phyloP scores from a whole-genome alignment of 202 grass and related monocot genomes.

The Panicum hallii region DNA sequence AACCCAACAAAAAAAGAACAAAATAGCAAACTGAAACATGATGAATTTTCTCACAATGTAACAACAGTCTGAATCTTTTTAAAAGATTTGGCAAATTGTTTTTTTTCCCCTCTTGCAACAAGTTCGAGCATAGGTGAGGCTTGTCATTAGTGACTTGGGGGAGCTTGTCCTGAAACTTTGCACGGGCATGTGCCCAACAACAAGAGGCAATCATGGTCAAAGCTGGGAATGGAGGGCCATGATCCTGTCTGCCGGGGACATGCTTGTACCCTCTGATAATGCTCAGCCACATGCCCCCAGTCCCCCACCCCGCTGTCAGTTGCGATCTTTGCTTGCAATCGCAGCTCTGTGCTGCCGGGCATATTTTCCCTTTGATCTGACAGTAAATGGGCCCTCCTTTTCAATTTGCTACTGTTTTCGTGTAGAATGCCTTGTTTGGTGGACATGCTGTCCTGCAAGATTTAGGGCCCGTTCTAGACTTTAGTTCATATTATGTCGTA shows the following conservation, averaged over 20 bases:
- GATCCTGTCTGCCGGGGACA: constrained; percentile 42
- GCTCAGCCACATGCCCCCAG: constrained; percentile 32
- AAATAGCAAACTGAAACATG: no score
- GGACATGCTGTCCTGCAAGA: background rate
- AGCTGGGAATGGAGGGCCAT: constrained; percentile 28
- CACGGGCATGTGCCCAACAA: background rate
- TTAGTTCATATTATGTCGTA: no score
- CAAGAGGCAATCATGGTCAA: constrained; percentile 21
- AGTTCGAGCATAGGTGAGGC: background rate
- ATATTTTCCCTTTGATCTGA: constrained; percentile 40
- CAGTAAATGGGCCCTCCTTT: background rate
- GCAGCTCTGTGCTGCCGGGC: background rate
- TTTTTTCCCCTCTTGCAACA: no score
- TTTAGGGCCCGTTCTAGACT: background rate
- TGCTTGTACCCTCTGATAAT: constrained; percentile 40
- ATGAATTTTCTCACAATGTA: no score
- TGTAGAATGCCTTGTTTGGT: constrained; percentile 25
- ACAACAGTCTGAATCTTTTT: no score
- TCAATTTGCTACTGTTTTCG: constrained; percentile 10
- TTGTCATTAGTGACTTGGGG: no score
- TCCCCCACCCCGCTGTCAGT: background rate
- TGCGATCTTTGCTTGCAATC: constrained; percentile 45
- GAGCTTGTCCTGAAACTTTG: background rate
- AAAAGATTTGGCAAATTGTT: no score
- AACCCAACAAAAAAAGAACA: background rate